Percentiles rank a stretch among this genome's conserved stretches.
phyloP scores from a whole-genome alignment of 805 yeast genomes.

The Scheffersomyces spartinae region DNA sequence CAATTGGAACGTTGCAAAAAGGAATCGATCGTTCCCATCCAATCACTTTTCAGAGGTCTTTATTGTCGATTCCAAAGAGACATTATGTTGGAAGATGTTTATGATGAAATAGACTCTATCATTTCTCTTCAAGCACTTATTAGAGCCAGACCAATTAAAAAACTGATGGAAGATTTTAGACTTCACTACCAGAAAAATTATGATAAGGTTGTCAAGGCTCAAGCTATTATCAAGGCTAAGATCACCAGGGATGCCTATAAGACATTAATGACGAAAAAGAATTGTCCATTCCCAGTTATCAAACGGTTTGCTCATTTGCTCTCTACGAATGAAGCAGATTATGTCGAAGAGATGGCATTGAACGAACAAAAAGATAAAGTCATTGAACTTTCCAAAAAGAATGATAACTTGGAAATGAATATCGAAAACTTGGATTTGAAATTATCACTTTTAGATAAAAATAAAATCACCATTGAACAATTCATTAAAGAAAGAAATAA shows the following conservation, averaged over 20 bases:
- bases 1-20: no score
- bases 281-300: slow-evolving; percentile 72
- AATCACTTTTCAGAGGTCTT: slow-evolving; percentile 2
- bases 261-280: slow-evolving; percentile 52
- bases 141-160: slow-evolving; percentile 38
- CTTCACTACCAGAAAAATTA: slow-evolving; percentile 44
- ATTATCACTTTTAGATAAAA: slow-evolving; percentile 64
- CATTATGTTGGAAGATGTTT: slow-evolving; percentile 1
- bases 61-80: slow-evolving; percentile 5
- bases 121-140: slow-evolving; percentile 42
- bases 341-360: slow-evolving; percentile 60
- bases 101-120: slow-evolving; percentile 13
- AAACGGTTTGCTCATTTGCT: slow-evolving; percentile 66
- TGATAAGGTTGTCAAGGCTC: slow-evolving; percentile 57
- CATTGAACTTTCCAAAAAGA: slow-evolving; percentile 54
- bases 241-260: slow-evolving; percentile 64
- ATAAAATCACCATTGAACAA: slow-evolving; percentile 70
- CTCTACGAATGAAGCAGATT: slow-evolving; percentile 62
- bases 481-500: slow-evolving; percentile 35
- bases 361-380: slow-evolving; percentile 60
- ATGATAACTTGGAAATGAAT: slow-evolving; percentile 61
- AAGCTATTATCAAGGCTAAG: slow-evolving; percentile 58
- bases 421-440: slow-evolving; percentile 72
- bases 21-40: no score
- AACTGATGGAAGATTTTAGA: slow-evolving; percentile 12